Conservation (phyloP, 2,329 filamentous ascomycete species). For the Aspergillus neotritici region DNA sequence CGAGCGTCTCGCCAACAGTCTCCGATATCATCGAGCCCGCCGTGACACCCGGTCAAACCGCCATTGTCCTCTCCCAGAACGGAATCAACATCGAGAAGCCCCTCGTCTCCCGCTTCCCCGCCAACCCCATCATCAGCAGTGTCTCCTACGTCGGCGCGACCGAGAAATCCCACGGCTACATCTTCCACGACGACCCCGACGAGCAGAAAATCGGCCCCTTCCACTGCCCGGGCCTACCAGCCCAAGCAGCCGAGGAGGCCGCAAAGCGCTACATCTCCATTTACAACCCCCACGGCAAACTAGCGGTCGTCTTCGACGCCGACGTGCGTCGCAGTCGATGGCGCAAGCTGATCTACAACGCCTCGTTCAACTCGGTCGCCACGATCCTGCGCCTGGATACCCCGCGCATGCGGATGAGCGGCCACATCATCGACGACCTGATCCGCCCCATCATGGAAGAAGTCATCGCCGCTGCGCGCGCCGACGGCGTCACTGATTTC, state of each 20-base stretch:
- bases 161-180: slow-evolving; percentile 43
- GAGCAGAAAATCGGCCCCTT: slow-evolving; percentile 49
- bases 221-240: slow-evolving; percentile 11
- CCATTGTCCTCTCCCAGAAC: slow-evolving; percentile 56
- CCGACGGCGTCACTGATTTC: slow-evolving; percentile 6
- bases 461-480: slow-evolving; percentile 36
- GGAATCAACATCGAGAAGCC: slow-evolving; percentile 58
- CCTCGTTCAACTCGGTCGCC: slow-evolving; percentile 49
- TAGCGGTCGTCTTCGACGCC: slow-evolving; percentile 35
- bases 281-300: slow-evolving; percentile 46
- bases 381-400: slow-evolving; percentile 49
- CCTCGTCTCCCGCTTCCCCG: slow-evolving; percentile 46
- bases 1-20: slow-evolving; percentile 48
- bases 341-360: slow-evolving; percentile 44
- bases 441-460: slow-evolving; percentile 51
- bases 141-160: slow-evolving; percentile 49
- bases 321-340: slow-evolving; percentile 23
- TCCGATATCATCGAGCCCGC: slow-evolving; percentile 49
- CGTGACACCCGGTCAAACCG: slow-evolving; percentile 47
- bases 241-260: slow-evolving; percentile 15
- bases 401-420: slow-evolving; percentile 43
- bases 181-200: slow-evolving; percentile 52
- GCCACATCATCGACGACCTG: slow-evolving; percentile 43
- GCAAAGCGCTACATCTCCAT: slow-evolving; percentile 44
- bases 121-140: slow-evolving; percentile 49